Evolutionary conservation across 352 stramenopile genomes (phyloP).

Genomic region (Phytopythium litorale): DNA sequence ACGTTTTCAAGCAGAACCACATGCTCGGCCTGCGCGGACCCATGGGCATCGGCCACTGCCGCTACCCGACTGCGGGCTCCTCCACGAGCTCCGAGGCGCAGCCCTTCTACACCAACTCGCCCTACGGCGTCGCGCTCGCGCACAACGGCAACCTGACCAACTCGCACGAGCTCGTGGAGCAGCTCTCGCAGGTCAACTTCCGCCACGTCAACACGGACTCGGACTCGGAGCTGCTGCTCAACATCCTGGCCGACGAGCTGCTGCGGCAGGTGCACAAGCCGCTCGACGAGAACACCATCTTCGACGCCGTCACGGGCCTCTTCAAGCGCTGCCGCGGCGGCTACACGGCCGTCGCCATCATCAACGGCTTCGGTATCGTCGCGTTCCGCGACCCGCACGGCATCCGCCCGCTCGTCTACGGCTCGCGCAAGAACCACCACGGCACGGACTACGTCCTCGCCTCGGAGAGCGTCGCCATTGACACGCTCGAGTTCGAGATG

Average conservation of each 20-base stretch:
- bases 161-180: slow-evolving; percentile 92
- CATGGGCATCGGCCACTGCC: slow-evolving; percentile 97
- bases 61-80: slow-evolving; percentile 97
- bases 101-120: slow-evolving; percentile 99
- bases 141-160: slow-evolving; percentile 99
- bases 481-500: slow-evolving; percentile 96
- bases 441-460: slow-evolving; percentile 94
- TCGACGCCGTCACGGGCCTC: slow-evolving; percentile 88
- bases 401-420: slow-evolving; percentile 96
- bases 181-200: slow-evolving; percentile 91
- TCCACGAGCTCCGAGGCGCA: slow-evolving; percentile 91
- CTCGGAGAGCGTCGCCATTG: slow-evolving; percentile 98
- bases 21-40: slow-evolving; percentile 95
- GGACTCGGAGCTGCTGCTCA: slow-evolving; percentile 98
- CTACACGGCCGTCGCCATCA: slow-evolving; percentile 96
- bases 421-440: slow-evolving; percentile 76
- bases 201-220: slow-evolving; percentile 98
- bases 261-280: slow-evolving; percentile 68
- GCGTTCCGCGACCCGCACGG: slow-evolving; percentile 98
- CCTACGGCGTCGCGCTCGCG: slow-evolving; percentile 96
- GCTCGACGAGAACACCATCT: slow-evolving; percentile 81
- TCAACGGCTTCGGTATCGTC: slow-evolving; percentile 97
- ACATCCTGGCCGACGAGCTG: slow-evolving; percentile 98
- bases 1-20: slow-evolving; percentile 99
- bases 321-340: slow-evolving; percentile 96